A percentile compares a stretch with the other conserved stretches of the same genome.
Evolutionary conservation across 2,329 filamentous ascomycete species (phyloP).

Genomic region (Ophiostoma piceae): DNA sequence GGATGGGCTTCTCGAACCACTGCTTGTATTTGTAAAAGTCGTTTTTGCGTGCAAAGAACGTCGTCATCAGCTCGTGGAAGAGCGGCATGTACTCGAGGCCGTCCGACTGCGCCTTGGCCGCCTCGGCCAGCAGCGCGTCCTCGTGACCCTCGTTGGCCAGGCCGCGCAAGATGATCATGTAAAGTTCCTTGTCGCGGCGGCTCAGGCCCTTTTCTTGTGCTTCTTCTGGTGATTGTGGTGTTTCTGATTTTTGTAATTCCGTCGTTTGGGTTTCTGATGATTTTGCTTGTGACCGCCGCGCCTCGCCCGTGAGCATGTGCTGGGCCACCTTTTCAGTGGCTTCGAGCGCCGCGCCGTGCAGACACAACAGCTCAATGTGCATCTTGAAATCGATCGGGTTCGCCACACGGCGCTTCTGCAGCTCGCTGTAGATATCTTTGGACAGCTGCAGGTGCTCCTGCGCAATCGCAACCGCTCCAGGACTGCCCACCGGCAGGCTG

Average conservation of each 20-base stretch:
- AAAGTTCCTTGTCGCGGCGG: slow-evolving; percentile 35
- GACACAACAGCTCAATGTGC: slow-evolving; percentile 48
- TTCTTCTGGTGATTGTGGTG: not conserved
- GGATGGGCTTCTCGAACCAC: slow-evolving; percentile 59
- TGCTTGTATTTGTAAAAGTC: slow-evolving; percentile 56
- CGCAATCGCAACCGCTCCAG: not conserved
- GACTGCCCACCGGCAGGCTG: slow-evolving; percentile 7
- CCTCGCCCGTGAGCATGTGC: slow-evolving; percentile 31
- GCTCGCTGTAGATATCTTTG: slow-evolving; percentile 29
- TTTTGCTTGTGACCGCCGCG: slow-evolving; percentile 19
- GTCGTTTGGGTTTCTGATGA: not conserved
- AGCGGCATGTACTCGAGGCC: slow-evolving; percentile 42
- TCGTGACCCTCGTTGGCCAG: slow-evolving; percentile 57
- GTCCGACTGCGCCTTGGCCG: slow-evolving; percentile 36
- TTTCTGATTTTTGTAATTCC: not conserved
- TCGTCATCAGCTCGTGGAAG: slow-evolving; percentile 52
- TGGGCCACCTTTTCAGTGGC: slow-evolving; percentile 43
- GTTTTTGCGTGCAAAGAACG: slow-evolving; percentile 56
- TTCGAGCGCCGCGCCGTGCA: slow-evolving; percentile 51
- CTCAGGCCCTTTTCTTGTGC: not conserved
- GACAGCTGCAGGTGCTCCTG: slow-evolving; percentile 46
- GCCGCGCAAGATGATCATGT: slow-evolving; percentile 53
- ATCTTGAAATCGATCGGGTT: slow-evolving; percentile 35
- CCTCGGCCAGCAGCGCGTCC: slow-evolving; percentile 51
- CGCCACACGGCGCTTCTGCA: slow-evolving; percentile 37